These are phyloP conservation scores for Ceratocystis cubensis DNA, from an alignment of 2,329 filamentous ascomycete genomes.

Conservation along the genomic window DNA sequence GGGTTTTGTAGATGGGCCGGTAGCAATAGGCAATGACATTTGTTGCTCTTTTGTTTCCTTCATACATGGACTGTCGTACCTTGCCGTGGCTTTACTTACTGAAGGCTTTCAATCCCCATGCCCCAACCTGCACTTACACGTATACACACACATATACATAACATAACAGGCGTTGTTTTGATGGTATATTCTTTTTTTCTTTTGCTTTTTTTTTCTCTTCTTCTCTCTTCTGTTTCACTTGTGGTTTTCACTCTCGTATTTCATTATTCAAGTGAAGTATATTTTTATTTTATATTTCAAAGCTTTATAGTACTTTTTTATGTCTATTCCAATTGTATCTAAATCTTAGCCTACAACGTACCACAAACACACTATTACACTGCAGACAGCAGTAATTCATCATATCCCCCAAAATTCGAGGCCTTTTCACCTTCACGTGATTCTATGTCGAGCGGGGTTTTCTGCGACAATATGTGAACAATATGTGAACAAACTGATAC, in stretches of 20 bases:
- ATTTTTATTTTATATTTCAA: too few species aligned
- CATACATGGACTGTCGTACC: neutral
- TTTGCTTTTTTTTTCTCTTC: constrained; percentile 14
- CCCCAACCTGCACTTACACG: neutral
- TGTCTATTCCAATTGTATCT: too few species aligned
- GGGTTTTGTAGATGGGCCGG: too few species aligned
- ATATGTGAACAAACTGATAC: neutral
- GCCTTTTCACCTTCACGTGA: neutral
- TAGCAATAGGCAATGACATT: constrained; percentile 8
- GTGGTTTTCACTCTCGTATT: neutral
- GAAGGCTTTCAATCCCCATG: neutral
- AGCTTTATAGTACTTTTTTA: neutral
- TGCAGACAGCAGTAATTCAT: too few species aligned
- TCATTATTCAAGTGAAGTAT: too few species aligned
- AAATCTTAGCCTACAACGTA: too few species aligned
- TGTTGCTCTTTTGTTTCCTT: constrained; percentile 23
- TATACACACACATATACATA: neutral
- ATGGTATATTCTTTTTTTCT: constrained; percentile 17
- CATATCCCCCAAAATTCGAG: neutral
- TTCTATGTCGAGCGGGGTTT: neutral
- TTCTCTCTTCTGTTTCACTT: constrained; percentile 2
- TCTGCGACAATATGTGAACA: neutral
- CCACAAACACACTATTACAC: too few species aligned
- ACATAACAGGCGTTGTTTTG: constrained; percentile 8
- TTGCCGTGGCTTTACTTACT: neutral